Evolutionary conservation across 2,329 filamentous ascomycete genomes (phyloP), one percentile per base, ranked within the genome.

Genomic region (Eutypa lata): DNA sequence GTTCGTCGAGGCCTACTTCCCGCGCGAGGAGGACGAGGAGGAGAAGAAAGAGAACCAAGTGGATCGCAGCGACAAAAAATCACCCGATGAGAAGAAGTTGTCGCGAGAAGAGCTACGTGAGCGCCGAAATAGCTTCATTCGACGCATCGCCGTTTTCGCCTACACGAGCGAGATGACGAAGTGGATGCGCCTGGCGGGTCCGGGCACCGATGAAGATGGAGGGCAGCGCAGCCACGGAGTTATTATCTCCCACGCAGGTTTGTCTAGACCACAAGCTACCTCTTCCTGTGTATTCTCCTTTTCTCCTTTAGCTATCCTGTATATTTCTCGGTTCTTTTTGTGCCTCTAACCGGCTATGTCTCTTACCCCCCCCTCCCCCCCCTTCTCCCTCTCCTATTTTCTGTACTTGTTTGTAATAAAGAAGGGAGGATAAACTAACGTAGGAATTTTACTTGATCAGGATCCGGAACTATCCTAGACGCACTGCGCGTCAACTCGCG

Each of bases 191-290:
- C 67, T 74, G 16, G 84, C 82, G 61, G 76, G 80, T 42, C 70
- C 69, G 13, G 57, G 69, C 13, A 72, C 77, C 53, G 75, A 76
- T 4, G 73, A 48, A 5, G 43, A 44, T 10, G 49, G 48, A 19
- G 55, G 44, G 18, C 47, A 73, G 16, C 71, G 77, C 13, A 69
- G 65, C 0, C 81, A 85, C 7, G 94, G 94, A 0, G 74, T 94
- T 18, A 82, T 97, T 31, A 88, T 99, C 54, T 91, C 88, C 44
- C 94, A 99, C 75, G 93, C 91, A 57, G 94, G 92, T 93, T 75
- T 61, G 75, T 68, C 59, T 11, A 16, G 42, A 50, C 26, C 10
- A 10, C 26, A 10, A 31, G 26, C 6, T 6, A n/a, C n/a, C 6
- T 31, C 10, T 31, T 31, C 26, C 10, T 31, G 26, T 31, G 5